phyloP scores from a whole-genome alignment of 805 yeast species.

The Starmerella potacharoeniae region DNA sequence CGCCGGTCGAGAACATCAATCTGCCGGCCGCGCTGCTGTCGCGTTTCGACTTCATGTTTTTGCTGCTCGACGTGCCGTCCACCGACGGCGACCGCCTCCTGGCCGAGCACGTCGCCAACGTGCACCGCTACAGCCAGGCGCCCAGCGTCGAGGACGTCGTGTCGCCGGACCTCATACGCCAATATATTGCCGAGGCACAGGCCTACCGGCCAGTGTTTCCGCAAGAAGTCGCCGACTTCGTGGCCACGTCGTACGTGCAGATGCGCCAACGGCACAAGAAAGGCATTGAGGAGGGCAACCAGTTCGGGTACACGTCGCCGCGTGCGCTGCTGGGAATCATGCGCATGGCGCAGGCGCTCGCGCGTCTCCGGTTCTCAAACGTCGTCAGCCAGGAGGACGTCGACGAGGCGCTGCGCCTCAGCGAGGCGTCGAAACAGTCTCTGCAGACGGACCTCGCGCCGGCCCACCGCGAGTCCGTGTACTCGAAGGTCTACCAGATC shows the following conservation, averaged over 20 bases:
- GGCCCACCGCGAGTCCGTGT: slow-evolving; percentile 34
- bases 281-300: slow-evolving; percentile 45
- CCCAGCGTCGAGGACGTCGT: slow-evolving; percentile 66
- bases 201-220: slow-evolving; percentile 76
- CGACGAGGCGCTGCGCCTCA: slow-evolving; percentile 85
- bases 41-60: slow-evolving; percentile 81
- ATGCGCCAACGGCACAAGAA: slow-evolving; percentile 84
- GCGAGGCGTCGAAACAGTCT: slow-evolving; percentile 78
- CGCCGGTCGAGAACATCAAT: slow-evolving; percentile 91
- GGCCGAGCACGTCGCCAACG: slow-evolving; percentile 90
- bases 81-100: slow-evolving; percentile 70
- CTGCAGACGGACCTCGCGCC: slow-evolving; percentile 43
- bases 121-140: slow-evolving; percentile 84
- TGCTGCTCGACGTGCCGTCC: slow-evolving; percentile 74
- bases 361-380: slow-evolving; percentile 72
- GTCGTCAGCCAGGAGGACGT: slow-evolving; percentile 68
- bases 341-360: slow-evolving; percentile 89
- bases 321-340: slow-evolving; percentile 85
- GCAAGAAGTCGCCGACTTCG: slow-evolving; percentile 71
- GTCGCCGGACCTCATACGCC: slow-evolving; percentile 70
- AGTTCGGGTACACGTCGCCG: slow-evolving; percentile 89
- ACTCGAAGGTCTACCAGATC: slow-evolving; percentile 60
- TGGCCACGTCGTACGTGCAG: slow-evolving; percentile 74
- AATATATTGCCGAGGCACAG: slow-evolving; percentile 77
- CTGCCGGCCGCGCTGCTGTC: slow-evolving; percentile 93